A percentile compares a stretch with the other conserved stretches of the same genome.
phyloP scores from a whole-genome alignment of 179 eudicot genomes.

The Silene coronaria region DNA sequence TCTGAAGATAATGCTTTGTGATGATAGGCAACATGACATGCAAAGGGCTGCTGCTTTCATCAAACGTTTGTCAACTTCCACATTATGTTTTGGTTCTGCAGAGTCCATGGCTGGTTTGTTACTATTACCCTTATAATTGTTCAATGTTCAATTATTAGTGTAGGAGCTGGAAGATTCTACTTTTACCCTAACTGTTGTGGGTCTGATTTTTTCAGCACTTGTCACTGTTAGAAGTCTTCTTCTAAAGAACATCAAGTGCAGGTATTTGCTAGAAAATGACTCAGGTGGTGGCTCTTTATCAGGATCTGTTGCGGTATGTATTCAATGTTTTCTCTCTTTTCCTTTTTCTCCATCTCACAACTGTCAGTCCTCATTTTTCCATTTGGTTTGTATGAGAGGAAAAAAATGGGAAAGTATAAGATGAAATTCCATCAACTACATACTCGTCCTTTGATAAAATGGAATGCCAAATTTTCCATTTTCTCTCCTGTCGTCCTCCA shows the following conservation, averaged over 20 bases:
- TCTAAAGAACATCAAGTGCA: constrained; percentile 81
- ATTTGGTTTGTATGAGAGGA: too few species aligned
- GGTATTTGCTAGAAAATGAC: constrained; percentile 85
- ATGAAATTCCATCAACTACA: too few species aligned
- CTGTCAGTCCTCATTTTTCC: not conserved
- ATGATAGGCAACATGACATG: constrained; percentile 96
- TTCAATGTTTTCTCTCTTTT: constrained; percentile 11
- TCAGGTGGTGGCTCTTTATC: constrained; percentile 93
- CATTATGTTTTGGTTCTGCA: constrained; percentile 74
- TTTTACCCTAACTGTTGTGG: not conserved
- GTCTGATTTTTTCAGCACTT: constrained; percentile 52
- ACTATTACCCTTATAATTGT: not conserved
- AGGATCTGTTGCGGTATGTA: constrained; percentile 72
- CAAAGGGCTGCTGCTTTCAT: constrained; percentile 95
- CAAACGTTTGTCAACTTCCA: constrained; percentile 72
- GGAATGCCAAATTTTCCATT: not conserved
- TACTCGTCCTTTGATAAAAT: too few species aligned
- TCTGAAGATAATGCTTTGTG: constrained; percentile 85
- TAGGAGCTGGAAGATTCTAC: not conserved
- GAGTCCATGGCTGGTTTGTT: constrained; percentile 88
- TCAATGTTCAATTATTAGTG: not conserved
- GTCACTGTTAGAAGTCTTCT: constrained; percentile 83
- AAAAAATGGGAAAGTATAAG: not conserved
- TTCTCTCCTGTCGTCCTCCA: too few species aligned
- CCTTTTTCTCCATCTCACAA: not conserved